phyloP scores from a whole-genome alignment of 805 yeast genomes.

The Yarrowia deformans region DNA sequence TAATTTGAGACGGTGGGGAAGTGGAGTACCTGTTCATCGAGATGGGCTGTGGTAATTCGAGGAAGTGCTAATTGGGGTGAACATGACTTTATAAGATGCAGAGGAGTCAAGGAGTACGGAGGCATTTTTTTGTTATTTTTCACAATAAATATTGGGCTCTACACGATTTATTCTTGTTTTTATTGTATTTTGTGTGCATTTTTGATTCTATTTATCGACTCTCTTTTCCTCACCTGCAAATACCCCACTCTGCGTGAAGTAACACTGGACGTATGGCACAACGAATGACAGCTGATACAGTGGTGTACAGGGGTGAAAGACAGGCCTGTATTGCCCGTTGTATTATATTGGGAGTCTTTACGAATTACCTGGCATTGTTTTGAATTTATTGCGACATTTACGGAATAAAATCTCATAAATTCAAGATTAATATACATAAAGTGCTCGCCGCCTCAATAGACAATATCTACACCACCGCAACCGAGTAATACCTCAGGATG shows the following conservation, averaged over 20 bases:
- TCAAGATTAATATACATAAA: no score
- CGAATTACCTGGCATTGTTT: neutral
- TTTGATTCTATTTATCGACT: no score
- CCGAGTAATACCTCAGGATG: neutral
- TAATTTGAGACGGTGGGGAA: slow-evolving; percentile 1
- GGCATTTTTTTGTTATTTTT: neutral
- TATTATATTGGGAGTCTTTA: neutral
- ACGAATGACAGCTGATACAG: slow-evolving; percentile 21
- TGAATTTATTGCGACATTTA: no score
- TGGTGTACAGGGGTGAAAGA: slow-evolving; percentile 2
- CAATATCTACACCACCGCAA: neutral
- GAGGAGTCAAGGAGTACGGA: no score
- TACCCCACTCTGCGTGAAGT: slow-evolving; percentile 24
- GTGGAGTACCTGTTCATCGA: neutral
- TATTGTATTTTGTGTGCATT: no score
- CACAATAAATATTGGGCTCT: no score
- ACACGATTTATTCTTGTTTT: no score
- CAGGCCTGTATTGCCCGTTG: neutral
- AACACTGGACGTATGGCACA: slow-evolving; percentile 7
- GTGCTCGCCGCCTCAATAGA: no score
- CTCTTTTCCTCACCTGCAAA: slow-evolving; percentile 9
- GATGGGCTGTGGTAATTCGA: no score
- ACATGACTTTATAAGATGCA: no score
- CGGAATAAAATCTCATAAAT: no score
- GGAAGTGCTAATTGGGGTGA: no score